A percentile compares a stretch with the other conserved stretches of the same genome.
These are phyloP conservation scores for Dacryopinax primogenitus DNA, from an alignment of 768 basidiomycete genomes.

Conservation along the genomic window DNA sequence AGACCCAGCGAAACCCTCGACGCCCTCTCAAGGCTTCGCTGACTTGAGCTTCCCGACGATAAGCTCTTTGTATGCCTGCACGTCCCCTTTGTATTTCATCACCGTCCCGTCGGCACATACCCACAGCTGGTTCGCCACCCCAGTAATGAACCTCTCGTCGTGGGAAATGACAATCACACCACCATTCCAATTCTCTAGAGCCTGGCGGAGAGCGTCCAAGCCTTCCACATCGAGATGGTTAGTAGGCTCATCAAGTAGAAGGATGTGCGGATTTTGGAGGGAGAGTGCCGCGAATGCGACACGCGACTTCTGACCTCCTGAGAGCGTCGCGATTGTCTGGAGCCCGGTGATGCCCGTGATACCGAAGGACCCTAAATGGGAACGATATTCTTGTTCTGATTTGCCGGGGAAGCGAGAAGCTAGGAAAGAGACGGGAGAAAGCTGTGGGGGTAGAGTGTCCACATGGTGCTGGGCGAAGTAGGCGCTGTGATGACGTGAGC, in stretches of 20 bases:
- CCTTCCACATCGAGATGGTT: constrained; percentile 97
- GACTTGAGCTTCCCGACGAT: constrained; percentile 61
- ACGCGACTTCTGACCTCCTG: constrained; percentile 91
- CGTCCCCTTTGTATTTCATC: constrained; percentile 75
- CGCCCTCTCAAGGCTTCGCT: constrained; percentile 22
- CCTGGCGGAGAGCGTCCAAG: constrained; percentile 86
- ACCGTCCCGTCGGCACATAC: constrained; percentile 79
- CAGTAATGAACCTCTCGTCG: constrained; percentile 90
- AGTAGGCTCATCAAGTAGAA: constrained; percentile 93
- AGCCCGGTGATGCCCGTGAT: constrained; percentile 91
- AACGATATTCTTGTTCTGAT: constrained; percentile 89
- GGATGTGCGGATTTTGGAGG: constrained; percentile 76
- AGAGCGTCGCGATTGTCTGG: constrained; percentile 80
- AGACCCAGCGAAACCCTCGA: too few species aligned
- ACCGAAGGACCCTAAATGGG: constrained; percentile 93
- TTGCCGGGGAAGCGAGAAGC: constrained; percentile 86
- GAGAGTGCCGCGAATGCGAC: constrained; percentile 85
- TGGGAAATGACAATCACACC: constrained; percentile 89
- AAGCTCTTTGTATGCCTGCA: constrained; percentile 80
- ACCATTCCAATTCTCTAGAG: constrained; percentile 59
- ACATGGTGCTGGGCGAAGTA: constrained; percentile 96
- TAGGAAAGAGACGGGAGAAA: constrained; percentile 91
- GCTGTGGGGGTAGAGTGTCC: constrained; percentile 66
- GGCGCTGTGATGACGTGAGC: constrained; percentile 37
- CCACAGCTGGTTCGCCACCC: constrained; percentile 84